Base-by-base conservation (phyloP, 495 filamentous ascomycete species). In the Annulohypoxylon maeteangense region DNA sequence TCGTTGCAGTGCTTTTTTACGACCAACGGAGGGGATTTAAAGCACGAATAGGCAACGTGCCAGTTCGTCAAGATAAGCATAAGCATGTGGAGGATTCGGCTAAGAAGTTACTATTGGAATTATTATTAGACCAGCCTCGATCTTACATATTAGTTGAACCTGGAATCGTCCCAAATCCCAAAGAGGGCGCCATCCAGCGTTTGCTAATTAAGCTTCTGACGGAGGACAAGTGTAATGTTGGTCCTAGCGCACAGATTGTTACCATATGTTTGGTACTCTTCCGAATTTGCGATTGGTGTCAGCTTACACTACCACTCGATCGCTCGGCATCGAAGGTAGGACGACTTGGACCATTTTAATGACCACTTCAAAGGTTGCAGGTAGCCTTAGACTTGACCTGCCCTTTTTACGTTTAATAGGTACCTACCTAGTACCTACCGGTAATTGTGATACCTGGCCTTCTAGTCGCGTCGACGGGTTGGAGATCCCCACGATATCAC, bases 51-150 rank as follows among this genome's bases (percentile, higher is more conserved):
- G 34, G 53, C 27, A 22, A 5, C 36, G 40, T 16, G 44, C 20
- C 23, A 40, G 38, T 53, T 22, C n/a, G 51, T 54, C 25, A 40
- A 50, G 42, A 40, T 59, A 59, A 60, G 53, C 53, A 59, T 62
- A 67, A 44, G 14, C 55, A 27, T 59, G 44, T 59, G 38, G 29
- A 25, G 11, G 32, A 20, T 47, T 47, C n/a, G 36, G 68, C 47
- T 31, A 23, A 42, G 44, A 65, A 45, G 54, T 38, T 22, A 34
- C 8, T 54, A 56, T 63, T 48, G 47, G 12, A 29, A 44, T 62
- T 67, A 71, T 61, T 65, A 65, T 61, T 62, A 69, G 65, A 65
- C 38, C 62, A 62, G 65, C 25, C 61, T 62, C 56, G 65, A 68
- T 68, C 44, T 23, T 57, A 18, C 4, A 62, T n/a, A n/a, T n/a